phyloP scores from a whole-genome alignment of 441 rosid genomes.

The Oxalis stricta region DNA sequence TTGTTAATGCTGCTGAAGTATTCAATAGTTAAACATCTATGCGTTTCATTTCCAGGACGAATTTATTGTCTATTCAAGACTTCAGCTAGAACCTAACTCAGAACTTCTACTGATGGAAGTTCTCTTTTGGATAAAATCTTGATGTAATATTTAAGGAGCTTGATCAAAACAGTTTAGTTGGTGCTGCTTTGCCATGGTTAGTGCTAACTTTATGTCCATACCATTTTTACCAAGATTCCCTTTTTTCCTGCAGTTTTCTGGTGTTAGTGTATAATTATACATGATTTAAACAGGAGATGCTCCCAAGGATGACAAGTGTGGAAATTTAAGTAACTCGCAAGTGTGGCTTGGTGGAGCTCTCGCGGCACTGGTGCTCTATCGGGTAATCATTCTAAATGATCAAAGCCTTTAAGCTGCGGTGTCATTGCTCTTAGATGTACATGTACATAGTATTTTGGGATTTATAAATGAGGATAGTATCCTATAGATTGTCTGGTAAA shows the following conservation, averaged over 20 bases:
- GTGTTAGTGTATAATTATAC: conserved; percentile 12
- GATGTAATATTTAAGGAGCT: conserved; percentile 78
- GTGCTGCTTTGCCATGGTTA: conserved; percentile 34
- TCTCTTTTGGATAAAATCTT: conserved; percentile 65
- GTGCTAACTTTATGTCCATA: conserved; percentile 15
- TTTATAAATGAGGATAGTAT: not conserved
- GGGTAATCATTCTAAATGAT: conserved; percentile 26
- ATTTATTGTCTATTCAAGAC: conserved; percentile 54
- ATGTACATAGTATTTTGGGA: conserved; percentile 1
- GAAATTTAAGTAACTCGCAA: conserved; percentile 50
- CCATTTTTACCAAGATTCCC: not conserved
- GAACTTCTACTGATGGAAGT: conserved; percentile 42
- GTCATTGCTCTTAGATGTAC: not conserved
- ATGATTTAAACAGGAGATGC: conserved; percentile 46
- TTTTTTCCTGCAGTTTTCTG: conserved; percentile 6
- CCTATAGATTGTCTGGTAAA: too few relatives aligned
- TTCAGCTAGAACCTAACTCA: conserved; percentile 62
- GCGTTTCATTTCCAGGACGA: conserved; percentile 45
- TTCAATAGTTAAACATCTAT: not conserved
- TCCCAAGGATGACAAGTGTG: conserved; percentile 66
- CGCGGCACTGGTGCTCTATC: conserved; percentile 65
- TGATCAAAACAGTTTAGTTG: conserved; percentile 55
- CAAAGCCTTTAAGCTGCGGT: not conserved
- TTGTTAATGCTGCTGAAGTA: conserved; percentile 8
- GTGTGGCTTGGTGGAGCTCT: conserved; percentile 68